Evolutionary conservation across 2,329 filamentous ascomycete species (phyloP), one percentile per base, ranked within the genome.

Genomic region (Botrytis deweyae): DNA sequence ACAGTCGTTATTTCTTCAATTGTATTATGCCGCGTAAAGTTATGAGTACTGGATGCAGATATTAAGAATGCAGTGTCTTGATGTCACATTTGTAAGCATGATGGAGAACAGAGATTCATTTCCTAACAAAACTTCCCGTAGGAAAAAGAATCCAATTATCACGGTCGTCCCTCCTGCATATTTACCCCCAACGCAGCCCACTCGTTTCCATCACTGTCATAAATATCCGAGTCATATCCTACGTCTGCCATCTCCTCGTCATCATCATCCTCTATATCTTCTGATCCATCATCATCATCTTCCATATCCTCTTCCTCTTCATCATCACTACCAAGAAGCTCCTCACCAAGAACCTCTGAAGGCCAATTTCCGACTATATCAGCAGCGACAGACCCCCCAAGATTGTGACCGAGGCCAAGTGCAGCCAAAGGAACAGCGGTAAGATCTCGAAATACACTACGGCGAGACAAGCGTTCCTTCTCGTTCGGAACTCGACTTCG

Each of bases 201-300:
- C 2, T 75, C 68, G 29, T 75, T 70, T 38, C 74, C 75, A 76
- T 72, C 80, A 77, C 5, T 61, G 14, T 70, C 40, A 2, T 70
- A 52, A 2, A 40, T 20, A 0, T 61, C 46, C 0, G 14, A 38
- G 3, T 52, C 36, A 8, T 40, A 29, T 12, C 16, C 16, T 1
- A 25, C 16, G 1, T 61, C 67, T 7, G 7, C 38, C 52, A 70
- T 58, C 0, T 59, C 29, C n/a, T 59, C 55, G 9, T 61, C 52
- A 33, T 40, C 67, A 20, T 70, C 52, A 16, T 38, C 49, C 3
- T 55, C 12, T 9, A 42, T 36, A 9, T 70, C 49, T 16, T 59
- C 46, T 14, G 14, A 10, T 12, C 4, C 20, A 20, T 40, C 67
- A 8, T 55, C 22, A 36, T 59, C 52, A 4, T 70, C 52, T 14